Base-by-base conservation (phyloP, 768 basidiomycete species). In the Coprinopsis marcescibilis region DNA sequence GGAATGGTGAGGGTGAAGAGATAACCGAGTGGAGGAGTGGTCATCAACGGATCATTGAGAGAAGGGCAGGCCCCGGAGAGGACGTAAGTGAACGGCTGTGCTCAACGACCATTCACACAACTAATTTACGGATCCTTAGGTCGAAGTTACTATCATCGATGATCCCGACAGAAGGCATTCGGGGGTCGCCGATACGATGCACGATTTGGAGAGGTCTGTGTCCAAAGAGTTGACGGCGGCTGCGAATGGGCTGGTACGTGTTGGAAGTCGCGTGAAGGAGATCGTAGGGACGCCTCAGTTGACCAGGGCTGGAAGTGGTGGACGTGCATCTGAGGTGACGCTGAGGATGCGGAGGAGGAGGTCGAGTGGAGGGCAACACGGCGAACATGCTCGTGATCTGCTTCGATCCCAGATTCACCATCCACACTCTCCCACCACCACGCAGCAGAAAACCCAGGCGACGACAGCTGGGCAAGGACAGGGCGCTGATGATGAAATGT, bases 111-210 rank as follows among this genome's bases (percentile, higher is more conserved):
- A n/a, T 38, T 48, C 36, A 46, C 32, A 32, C 24, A 11, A 7
- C 21, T 3, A 20, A 36, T 29, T 17, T 13, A 43, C 46, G 7
- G n/a, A n/a, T 23, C 45, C 30, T 36, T 50, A 84, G 80, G 78
- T 84, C 43, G 77, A 82, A 32, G 82, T 86, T 15, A 75, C 81
- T 39, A 75, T 85, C 17, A 63, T 81, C 38, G 68, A 70, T n/a
- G 74, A 72, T 13, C 50, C 55, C 25, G n/a, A n/a, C n/a, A n/a
- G n/a, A n/a, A n/a, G n/a, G n/a, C n/a, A n/a, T n/a, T n/a, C n/a
- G n/a, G n/a, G n/a, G n/a, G 51, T 33, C 14, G 55, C 52, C 17
- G 38, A 40, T 11, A 24, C 38, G 20, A 24, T 40, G 21, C 17
- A n/a, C 27, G 5, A 59, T 52, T 34, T 44, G 49, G n/a, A 51